phyloP scores from a whole-genome alignment of 768 basidiomycete species.

The Russula sp. region DNA sequence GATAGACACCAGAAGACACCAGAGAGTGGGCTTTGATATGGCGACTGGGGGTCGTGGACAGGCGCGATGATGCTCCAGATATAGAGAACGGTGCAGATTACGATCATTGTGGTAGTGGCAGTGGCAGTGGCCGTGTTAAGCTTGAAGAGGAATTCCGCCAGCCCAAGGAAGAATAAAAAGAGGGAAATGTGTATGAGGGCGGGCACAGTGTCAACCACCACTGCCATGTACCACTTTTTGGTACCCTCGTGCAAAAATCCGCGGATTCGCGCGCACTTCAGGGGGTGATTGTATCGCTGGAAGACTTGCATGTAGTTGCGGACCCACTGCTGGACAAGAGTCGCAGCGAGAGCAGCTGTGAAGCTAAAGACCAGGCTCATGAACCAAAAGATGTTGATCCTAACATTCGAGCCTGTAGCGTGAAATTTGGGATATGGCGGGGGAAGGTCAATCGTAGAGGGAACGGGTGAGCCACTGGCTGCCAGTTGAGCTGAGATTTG shows the following conservation, averaged over 20 bases:
- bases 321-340: slow-evolving; percentile 32
- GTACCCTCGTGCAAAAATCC: slow-evolving; percentile 34
- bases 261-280: slow-evolving; percentile 35
- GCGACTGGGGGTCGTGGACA: slow-evolving; percentile 8
- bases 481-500: slow-evolving; percentile 18
- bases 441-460: not conserved
- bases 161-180: slow-evolving; percentile 42
- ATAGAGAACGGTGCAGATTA: slow-evolving; percentile 14
- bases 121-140: slow-evolving; percentile 18
- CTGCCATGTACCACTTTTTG: slow-evolving; percentile 34
- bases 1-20: slow-evolving; percentile 10
- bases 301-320: not conserved
- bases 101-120: not conserved
- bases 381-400: slow-evolving; percentile 39
- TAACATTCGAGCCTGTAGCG: slow-evolving; percentile 28
- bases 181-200: slow-evolving; percentile 43
- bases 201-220: slow-evolving; percentile 38
- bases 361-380: slow-evolving; percentile 33
- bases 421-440: slow-evolving; percentile 8
- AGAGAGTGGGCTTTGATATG: slow-evolving; percentile 15
- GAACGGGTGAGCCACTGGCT: slow-evolving; percentile 4
- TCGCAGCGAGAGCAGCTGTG: slow-evolving; percentile 36
- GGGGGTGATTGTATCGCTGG: slow-evolving; percentile 23
- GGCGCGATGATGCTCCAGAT: slow-evolving; percentile 15
- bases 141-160: slow-evolving; percentile 38